phyloP scores from a whole-genome alignment of 2,329 filamentous ascomycete species.

The Stemphylium vesicarium region DNA sequence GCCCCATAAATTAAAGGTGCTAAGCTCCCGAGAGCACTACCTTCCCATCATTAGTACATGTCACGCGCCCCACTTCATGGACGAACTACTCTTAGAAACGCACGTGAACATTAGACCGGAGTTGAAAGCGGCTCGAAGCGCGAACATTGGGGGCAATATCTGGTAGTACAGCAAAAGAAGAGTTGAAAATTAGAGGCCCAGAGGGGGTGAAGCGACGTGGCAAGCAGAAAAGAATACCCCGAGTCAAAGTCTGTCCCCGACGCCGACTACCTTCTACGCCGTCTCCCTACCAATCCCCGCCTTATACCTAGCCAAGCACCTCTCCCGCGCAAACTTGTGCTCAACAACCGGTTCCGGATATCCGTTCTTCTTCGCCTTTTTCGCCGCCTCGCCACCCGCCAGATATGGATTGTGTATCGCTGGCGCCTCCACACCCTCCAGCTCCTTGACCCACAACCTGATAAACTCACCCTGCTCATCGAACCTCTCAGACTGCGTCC shows the following conservation, averaged over 20 bases:
- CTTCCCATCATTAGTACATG: neutral
- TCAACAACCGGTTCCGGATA: slow-evolving; percentile 79
- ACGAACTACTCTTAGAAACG: neutral
- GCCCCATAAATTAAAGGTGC: neutral
- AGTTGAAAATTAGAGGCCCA: too few species aligned
- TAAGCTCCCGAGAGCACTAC: neutral
- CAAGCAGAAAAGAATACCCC: too few species aligned
- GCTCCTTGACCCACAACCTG: slow-evolving; percentile 79
- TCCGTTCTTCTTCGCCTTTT: slow-evolving; percentile 66
- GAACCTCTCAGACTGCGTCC: slow-evolving; percentile 85
- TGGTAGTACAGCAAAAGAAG: too few species aligned
- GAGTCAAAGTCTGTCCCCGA: too few species aligned
- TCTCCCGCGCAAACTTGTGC: slow-evolving; percentile 72
- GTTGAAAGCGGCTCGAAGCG: too few species aligned
- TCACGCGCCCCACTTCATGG: neutral
- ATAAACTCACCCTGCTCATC: slow-evolving; percentile 82
- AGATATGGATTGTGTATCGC: slow-evolving; percentile 83
- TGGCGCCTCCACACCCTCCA: slow-evolving; percentile 67
- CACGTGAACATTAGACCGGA: neutral
- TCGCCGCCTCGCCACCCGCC: slow-evolving; percentile 60
- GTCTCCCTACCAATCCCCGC: slow-evolving; percentile 62
- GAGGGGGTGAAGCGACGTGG: too few species aligned
- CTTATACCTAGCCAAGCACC: slow-evolving; percentile 74
- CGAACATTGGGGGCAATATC: too few species aligned
- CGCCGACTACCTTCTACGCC: slow-evolving; percentile 34